Conservation (phyloP, 2,329 filamentous ascomycete species). For the Neoascochyta sp. region DNA sequence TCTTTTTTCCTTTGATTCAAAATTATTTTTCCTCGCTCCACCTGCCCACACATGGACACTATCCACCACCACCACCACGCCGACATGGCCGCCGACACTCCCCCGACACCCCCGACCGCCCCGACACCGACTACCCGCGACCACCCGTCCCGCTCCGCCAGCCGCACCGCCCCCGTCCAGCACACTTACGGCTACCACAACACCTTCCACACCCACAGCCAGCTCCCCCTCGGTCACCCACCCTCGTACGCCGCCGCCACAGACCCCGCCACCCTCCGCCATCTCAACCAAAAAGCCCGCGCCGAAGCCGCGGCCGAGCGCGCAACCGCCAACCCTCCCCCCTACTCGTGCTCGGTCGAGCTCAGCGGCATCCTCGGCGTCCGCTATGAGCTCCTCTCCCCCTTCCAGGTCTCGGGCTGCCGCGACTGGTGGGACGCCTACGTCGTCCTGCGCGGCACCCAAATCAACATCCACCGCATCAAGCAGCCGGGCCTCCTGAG, state of each 20-base stretch:
- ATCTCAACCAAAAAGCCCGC: slow-evolving; percentile 20
- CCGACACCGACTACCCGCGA: too few species aligned
- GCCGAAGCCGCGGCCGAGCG: slow-evolving; percentile 16
- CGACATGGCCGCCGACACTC: too few species aligned
- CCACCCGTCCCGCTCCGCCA: too few species aligned
- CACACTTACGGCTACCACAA: slow-evolving; percentile 43
- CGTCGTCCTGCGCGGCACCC: slow-evolving; percentile 64
- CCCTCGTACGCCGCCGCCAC: slow-evolving; percentile 33
- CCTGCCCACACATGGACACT: too few species aligned
- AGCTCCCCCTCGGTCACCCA: slow-evolving; percentile 23
- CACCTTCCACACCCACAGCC: slow-evolving; percentile 40
- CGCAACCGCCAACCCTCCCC: slow-evolving; percentile 23
- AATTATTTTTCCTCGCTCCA: too few species aligned
- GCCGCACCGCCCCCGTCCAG: too few species aligned
- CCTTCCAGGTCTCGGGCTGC: slow-evolving; percentile 59
- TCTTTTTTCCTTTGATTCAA: too few species aligned
- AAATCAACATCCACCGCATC: slow-evolving; percentile 61
- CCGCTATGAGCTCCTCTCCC: slow-evolving; percentile 65
- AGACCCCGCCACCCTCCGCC: slow-evolving; percentile 15
- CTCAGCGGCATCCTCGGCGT: slow-evolving; percentile 42
- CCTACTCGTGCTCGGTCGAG: slow-evolving; percentile 38
- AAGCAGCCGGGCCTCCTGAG: slow-evolving; percentile 51
- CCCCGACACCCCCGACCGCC: too few species aligned
- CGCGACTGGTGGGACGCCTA: slow-evolving; percentile 63
- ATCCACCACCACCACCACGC: too few species aligned